Conservation (phyloP, 805 yeast species). For the Blastobotrys peoriensis region DNA sequence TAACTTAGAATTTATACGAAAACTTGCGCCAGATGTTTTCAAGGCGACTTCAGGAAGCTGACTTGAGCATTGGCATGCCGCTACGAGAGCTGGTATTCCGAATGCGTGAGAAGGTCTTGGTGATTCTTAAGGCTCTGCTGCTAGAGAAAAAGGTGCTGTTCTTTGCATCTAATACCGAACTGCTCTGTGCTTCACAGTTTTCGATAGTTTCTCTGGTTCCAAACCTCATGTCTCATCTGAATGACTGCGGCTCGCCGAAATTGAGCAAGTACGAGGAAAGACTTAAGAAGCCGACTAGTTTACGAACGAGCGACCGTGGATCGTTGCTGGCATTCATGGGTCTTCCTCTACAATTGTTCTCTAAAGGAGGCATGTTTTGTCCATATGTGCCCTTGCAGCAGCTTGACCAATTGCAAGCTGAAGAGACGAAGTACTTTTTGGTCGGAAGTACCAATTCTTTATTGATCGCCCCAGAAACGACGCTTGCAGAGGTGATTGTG, state of each 20-base stretch:
- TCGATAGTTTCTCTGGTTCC: conserved; percentile 81
- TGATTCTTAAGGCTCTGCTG: conserved; percentile 68
- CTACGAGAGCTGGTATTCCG: conserved; percentile 56
- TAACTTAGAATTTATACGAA: conserved; percentile 61
- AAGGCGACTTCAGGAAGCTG: conserved; percentile 42
- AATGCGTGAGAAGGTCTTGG: conserved; percentile 53
- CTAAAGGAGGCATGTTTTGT: conserved; percentile 79
- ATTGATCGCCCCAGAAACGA: conserved; percentile 56
- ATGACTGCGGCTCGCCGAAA: conserved; percentile 75
- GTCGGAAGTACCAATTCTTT: conserved; percentile 87
- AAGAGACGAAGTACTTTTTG: conserved; percentile 56
- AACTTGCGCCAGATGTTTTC: conserved; percentile 40
- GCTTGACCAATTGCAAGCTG: conserved; percentile 58
- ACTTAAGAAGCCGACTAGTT: conserved; percentile 53
- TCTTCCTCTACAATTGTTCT: conserved; percentile 79
- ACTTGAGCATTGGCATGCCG: conserved; percentile 67
- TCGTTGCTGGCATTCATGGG: conserved; percentile 80
- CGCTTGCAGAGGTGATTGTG: conserved; percentile 64
- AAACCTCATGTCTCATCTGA: conserved; percentile 61
- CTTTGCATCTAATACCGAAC: conserved; percentile 74
- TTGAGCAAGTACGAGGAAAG: conserved; percentile 48
- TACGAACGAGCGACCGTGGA: conserved; percentile 70
- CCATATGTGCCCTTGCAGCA: conserved; percentile 96
- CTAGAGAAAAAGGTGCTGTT: conserved; percentile 70
- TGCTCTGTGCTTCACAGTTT: conserved; percentile 75